Base-by-base conservation (phyloP, 148 eudicot species). In the Suaeda aralocaspica region DNA sequence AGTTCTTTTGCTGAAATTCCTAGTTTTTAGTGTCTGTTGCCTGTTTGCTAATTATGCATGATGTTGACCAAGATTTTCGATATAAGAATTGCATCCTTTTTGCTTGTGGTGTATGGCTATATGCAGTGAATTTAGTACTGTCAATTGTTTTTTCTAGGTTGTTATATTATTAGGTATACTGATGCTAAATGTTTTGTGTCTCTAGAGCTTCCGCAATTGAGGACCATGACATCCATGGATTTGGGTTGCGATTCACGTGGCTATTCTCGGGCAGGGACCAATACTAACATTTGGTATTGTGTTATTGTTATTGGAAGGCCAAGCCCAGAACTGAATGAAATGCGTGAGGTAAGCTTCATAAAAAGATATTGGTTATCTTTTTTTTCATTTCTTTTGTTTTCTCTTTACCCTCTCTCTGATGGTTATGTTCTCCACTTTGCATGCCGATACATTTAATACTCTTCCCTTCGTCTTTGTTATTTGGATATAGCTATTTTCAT, bases 211-310 rank as follows among this genome's bases (percentile, higher is more conserved):
- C 88, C 96, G 49, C 97, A 89, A 58, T 81, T 94, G 76, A 85
- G 99, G 83, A 91, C 84, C 39, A 74, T 89, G 82, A 91, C 99
- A 63, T 83, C 99, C 15, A 80, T 70, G 92, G 96, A 91, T 80
- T 77, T 94, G 75, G 98, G 98, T 55, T 94, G 98, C 67, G 92
- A 91, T 81, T 81, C 92, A 29, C 82, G 77, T 36, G 96, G 98
- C 70, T 83, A 84, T 75, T 91, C 98, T 57, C 96, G 92, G 71
- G 92, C 91, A 28, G 96, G 97, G 72, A 77, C 72, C 48, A 76
- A 77, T 77, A 79, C 83, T 31, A 65, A 67, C 30, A 77, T 91
- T 45, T 94, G 99, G 99, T 94, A 94, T 75, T 91, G 97, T 73
- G 96, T 88, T 74, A 66, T 94, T 79, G 67, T 86, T 59, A 78